Evolutionary conservation across 495 filamentous ascomycete genomes (phyloP), one percentile per base, ranked within the genome.

Genomic region (Penicillium alfredii): DNA sequence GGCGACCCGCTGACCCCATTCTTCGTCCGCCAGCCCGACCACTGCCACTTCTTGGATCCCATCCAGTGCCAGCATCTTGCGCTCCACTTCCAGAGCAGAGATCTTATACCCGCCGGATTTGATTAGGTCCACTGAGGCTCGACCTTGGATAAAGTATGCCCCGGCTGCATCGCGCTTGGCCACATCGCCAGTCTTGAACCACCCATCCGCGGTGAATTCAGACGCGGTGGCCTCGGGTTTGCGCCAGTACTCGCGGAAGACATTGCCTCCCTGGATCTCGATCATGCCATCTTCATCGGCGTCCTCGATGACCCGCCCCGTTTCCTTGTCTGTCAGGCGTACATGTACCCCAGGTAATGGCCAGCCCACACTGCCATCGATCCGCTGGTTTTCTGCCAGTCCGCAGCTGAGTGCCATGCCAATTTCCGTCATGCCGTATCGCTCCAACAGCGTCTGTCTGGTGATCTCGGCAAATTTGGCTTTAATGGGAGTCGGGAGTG

Each of bases 161-260:
- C 66, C 66, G 4, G 38, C 46, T n/a, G 35, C 43, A 35, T 68
- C 57, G 6, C 63, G 58, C 8, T 47, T 45, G 6, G 65, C 67
- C 1, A 69, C 59, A 39, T 71, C 67, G n/a, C 67, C 67, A 4
- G 67, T 71, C 49, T 66, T 66, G 47, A 71, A 69, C 65, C 64
- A 71, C 16, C 64, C 68, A 26, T 71, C 69, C 9, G 42, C 27
- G 0, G 62, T 68, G 24, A 69, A 68, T 29, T 64, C 66, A 14
- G 63, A 61, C 6, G 48, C 45, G 3, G 67, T 71, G 0, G 63
- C 63, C 23, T 66, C 62, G 1, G 63, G 60, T 12, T 58, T 62
- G 6, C 58, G 49, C 64, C 64, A 71, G 38, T 71, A 71, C 33
- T 68, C 65, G 7, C 35, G 45, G 46, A 71, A 69, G 15, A 71